Evolutionary conservation across 148 eudicot genomes (phyloP).

Genomic region (Vaccinium myrtillus): DNA sequence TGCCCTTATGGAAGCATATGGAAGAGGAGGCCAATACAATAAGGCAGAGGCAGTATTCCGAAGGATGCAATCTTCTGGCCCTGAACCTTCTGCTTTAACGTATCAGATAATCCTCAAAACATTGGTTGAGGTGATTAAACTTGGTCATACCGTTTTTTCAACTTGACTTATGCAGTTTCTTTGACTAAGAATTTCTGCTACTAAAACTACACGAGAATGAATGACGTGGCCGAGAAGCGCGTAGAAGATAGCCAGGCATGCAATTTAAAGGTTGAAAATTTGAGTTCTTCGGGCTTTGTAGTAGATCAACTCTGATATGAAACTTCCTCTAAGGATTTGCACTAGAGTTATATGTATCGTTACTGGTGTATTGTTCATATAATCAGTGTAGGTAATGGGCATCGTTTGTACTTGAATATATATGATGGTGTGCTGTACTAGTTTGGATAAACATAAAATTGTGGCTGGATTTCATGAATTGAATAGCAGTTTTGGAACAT

Average conservation of each 20-base stretch:
- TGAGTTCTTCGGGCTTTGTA: background rate
- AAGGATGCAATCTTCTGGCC: conserved; percentile 91
- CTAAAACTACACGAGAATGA: background rate
- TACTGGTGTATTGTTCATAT: background rate
- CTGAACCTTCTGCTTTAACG: conserved; percentile 92
- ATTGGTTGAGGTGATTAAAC: conserved; percentile 71
- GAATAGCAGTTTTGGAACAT: background rate
- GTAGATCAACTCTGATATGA: background rate
- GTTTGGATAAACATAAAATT: background rate
- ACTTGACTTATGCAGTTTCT: background rate
- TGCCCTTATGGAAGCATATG: conserved; percentile 98
- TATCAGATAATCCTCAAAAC: conserved; percentile 87
- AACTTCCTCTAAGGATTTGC: background rate
- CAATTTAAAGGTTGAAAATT: background rate
- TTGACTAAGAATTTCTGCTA: background rate
- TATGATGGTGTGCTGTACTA: background rate
- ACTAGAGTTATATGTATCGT: background rate
- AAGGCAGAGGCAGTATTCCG: conserved; percentile 83
- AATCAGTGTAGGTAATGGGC: background rate
- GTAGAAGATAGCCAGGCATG: conserved; percentile 15
- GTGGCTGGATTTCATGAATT: background rate
- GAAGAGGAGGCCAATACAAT: conserved; percentile 75
- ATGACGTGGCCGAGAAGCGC: background rate
- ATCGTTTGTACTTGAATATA: background rate
- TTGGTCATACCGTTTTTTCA: background rate